A percentile compares a stretch with the other conserved stretches of the same genome.
Conservation (phyloP, 768 basidiomycete genomes). For the Kwoniella sp. region DNA sequence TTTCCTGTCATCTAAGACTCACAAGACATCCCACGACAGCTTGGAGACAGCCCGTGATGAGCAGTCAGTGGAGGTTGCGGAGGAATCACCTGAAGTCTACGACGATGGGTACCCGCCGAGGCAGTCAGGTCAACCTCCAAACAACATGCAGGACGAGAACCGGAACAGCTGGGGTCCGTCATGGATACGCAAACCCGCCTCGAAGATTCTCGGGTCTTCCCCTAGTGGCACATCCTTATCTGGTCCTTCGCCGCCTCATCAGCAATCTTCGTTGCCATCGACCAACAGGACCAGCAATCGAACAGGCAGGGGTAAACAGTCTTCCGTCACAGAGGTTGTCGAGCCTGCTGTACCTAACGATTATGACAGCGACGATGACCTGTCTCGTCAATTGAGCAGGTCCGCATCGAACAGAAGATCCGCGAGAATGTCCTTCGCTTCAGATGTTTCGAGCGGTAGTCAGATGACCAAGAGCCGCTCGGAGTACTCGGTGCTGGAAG, state of each 20-base stretch:
- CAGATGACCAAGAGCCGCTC: constrained; percentile 48
- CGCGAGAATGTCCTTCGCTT: constrained; percentile 28
- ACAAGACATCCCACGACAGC: constrained; percentile 27
- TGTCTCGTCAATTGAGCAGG: constrained; percentile 9
- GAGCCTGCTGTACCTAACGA: constrained; percentile 31
- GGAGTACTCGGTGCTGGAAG: constrained; percentile 80
- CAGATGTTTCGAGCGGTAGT: constrained; percentile 23
- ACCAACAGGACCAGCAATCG: constrained; percentile 2
- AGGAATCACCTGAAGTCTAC: constrained; percentile 8
- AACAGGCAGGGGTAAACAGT: constrained; percentile 8
- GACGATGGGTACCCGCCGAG: constrained; percentile 47
- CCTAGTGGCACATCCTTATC: constrained; percentile 22
- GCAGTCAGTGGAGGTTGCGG: neutral
- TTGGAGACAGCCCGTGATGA: constrained; percentile 32
- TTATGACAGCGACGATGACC: constrained; percentile 22
- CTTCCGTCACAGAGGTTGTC: constrained; percentile 42
- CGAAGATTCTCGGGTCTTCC: constrained; percentile 39
- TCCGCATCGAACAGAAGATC: neutral
- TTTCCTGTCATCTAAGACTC: constrained; percentile 6
- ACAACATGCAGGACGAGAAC: constrained; percentile 21
- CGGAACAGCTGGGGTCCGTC: constrained; percentile 30
- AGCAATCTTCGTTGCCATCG: neutral
- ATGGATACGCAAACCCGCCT: constrained; percentile 46
- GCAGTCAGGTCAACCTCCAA: constrained; percentile 37
- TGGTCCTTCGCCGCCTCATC: neutral